phyloP scores from a whole-genome alignment of 2,329 filamentous ascomycete genomes.

The Penicillium sp. region DNA sequence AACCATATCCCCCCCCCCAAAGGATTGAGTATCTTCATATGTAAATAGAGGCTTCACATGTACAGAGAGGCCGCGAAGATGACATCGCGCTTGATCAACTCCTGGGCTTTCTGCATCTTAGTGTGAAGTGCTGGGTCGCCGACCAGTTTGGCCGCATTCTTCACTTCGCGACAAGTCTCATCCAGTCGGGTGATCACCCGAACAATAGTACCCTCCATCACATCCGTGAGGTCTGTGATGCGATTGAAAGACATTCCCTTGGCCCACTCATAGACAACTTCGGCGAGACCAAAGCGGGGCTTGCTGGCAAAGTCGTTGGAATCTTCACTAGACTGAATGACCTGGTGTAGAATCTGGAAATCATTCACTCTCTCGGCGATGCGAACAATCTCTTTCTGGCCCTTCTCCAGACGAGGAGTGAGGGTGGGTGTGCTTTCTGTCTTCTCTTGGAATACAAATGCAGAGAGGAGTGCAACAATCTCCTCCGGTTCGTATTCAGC shows the following conservation, averaged over 20 bases:
- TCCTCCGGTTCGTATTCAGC: slow-evolving; percentile 94
- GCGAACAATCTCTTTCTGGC: slow-evolving; percentile 79
- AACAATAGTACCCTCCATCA: slow-evolving; percentile 96
- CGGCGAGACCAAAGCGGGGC: slow-evolving; percentile 88
- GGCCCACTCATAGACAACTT: slow-evolving; percentile 99
- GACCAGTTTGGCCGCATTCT: slow-evolving; percentile 93
- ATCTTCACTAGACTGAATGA: slow-evolving; percentile 86
- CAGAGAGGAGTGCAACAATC: slow-evolving; percentile 88
- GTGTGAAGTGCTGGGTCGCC: slow-evolving; percentile 89
- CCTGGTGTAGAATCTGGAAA: slow-evolving; percentile 85
- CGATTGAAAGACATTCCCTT: slow-evolving; percentile 97
- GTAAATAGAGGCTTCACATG: slow-evolving; percentile 80
- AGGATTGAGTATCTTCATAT: slow-evolving; percentile 57
- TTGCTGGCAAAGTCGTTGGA: slow-evolving; percentile 86
- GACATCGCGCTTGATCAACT: slow-evolving; percentile 95
- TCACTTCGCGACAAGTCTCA: slow-evolving; percentile 95
- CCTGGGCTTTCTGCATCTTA: slow-evolving; percentile 97
- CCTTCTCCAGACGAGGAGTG: slow-evolving; percentile 76
- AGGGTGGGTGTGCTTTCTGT: slow-evolving; percentile 78
- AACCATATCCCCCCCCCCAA: neutral
- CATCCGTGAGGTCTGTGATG: slow-evolving; percentile 92
- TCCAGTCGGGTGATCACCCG: slow-evolving; percentile 90
- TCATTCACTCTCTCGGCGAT: slow-evolving; percentile 92
- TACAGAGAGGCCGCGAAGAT: slow-evolving; percentile 86
- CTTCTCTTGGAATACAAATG: slow-evolving; percentile 98